Evolutionary conservation across 116 monocot species (phyloP), one percentile per base, ranked within the genome.

Genomic region (Dioscorea cayenensis): DNA sequence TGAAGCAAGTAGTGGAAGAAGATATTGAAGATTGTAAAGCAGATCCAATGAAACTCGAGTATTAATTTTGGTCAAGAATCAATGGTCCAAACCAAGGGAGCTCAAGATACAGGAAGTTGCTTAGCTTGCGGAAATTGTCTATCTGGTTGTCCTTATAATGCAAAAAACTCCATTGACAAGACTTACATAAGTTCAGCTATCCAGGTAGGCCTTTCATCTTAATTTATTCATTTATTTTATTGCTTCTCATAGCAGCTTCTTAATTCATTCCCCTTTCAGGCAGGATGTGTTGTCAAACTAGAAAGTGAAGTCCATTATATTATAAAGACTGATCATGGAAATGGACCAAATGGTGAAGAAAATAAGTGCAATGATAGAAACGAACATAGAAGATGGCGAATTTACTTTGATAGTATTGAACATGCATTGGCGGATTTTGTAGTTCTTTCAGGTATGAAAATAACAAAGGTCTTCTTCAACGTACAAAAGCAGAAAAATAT

Each of bases 111-210:
- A 7, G 77, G 64, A 14, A 77, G 59, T 49, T 81, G 81, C 32
- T 21, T 81, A 16, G 81, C 73, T 18, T 77, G 81, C 60, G 81
- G 81, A 27, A 81, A 81, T 70, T 81, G 81, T 51, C 59, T 81
- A 17, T 77, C 81, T 23, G 81, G 81, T 48, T 81, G 81, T 50
- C 81, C 81, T 22, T 81, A 81, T 27, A 72, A 81, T 73, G 81
- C 81, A 10, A 77, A 81, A 70, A 77, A 73, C 62, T 81, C 81
- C 19, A 81, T 72, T 8, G 77, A 81, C 67, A 81, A 77, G 66
- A 81, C 77, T 60, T 81, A 81, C 66, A 35, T 81, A 43, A 62
- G 69, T 52, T 69, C 51, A 66, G 81, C 73, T 23, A 73, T 73
- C 27, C 51, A 80, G 75, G 80, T 49, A 75, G 1, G 14, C 10